Base-by-base conservation (phyloP, 805 yeast species). In the Myxozyma monticola region DNA sequence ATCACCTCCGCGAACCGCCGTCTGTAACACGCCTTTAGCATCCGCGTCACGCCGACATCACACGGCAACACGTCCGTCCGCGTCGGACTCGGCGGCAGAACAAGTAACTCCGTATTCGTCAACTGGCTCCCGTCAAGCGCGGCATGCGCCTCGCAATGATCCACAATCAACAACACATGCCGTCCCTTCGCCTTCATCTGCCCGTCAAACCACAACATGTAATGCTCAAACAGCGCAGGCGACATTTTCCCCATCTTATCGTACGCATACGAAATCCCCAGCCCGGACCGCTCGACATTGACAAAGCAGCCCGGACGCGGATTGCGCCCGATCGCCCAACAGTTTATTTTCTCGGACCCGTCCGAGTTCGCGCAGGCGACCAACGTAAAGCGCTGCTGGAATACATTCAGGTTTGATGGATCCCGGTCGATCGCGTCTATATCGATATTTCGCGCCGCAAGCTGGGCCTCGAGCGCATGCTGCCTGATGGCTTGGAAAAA, bases 191-290 rank as follows among this genome's bases (percentile, higher is more conserved):
- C n/a, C 8, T 26, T 17, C 56, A 54, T 54, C 25, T 18, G 30
- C 5, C 7, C 29, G 25, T 54, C 59, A 37, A 54, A 52, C 59
- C 57, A 54, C 9, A n/a, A 26, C 20, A 54, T 21, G 35, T 54
- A 54, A 14, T 51, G 35, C n/a, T 30, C 24, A 36, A 54, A 54
- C 26, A 47, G 15, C n/a, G 41, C 29, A 5, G 54, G 25, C 6
- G 53, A 17, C 52, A 54, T 43, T n/a, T 31, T 39, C 20, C 49
- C 30, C 14, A 33, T 26, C 12, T 42, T 43, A 1, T 42, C 57
- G 29, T 36, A 54, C 5, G 36, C 50, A 20, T 54, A 54, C 8
- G 43, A 25, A n/a, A 44, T 40, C 2, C 45, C 49, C 20, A 47
- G 34, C n/a, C 38, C 33, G 3, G 49, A 18, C 30, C 46, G 17